A percentile compares a stretch with the other conserved stretches of the same genome.
Conservation (phyloP, 2,329 filamentous ascomycete genomes). For the Mollisiaceae sp. region DNA sequence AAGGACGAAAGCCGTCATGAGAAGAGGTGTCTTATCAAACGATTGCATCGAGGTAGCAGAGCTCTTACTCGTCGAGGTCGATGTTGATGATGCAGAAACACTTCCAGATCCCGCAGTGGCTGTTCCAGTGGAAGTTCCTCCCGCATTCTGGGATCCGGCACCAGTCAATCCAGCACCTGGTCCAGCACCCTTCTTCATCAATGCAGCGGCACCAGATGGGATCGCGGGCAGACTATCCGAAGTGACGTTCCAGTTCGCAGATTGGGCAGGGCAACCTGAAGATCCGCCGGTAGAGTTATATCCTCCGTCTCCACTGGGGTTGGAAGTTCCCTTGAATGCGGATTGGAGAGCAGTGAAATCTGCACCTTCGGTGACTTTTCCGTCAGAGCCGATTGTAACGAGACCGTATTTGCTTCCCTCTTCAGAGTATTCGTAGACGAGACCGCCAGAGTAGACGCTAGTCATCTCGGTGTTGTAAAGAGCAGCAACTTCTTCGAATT, state of each 20-base stretch:
- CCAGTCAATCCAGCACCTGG: conserved; percentile 48
- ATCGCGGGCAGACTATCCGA: conserved; percentile 53
- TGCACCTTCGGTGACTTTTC: conserved; percentile 46
- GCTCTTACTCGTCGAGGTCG: conserved; percentile 18
- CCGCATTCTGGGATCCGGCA: conserved; percentile 39
- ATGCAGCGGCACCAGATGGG: conserved; percentile 48
- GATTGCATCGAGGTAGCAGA: conserved; percentile 22
- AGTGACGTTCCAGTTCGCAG: conserved; percentile 54
- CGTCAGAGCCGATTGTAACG: conserved; percentile 39
- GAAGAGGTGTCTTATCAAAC: conserved; percentile 27
- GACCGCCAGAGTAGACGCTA: conserved; percentile 86
- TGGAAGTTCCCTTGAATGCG: conserved; percentile 49
- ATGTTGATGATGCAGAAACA: conserved; percentile 29
- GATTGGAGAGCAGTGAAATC: conserved; percentile 56
- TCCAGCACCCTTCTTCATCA: conserved; percentile 55
- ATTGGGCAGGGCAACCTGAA: conserved; percentile 52
- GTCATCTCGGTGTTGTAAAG: conserved; percentile 88
- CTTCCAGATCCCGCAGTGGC: conserved; percentile 37
- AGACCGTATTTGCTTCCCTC: conserved; percentile 78
- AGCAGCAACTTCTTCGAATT: conserved; percentile 79
- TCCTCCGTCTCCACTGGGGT: conserved; percentile 57
- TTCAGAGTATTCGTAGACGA: conserved; percentile 93
- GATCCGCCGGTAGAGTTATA: conserved; percentile 35
- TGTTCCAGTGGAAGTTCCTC: conserved; percentile 38
- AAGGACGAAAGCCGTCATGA: conserved; percentile 28